These are phyloP conservation scores for Babesia ovis DNA, from an alignment of 169 alveolate genomes.

Conservation along the genomic window DNA sequence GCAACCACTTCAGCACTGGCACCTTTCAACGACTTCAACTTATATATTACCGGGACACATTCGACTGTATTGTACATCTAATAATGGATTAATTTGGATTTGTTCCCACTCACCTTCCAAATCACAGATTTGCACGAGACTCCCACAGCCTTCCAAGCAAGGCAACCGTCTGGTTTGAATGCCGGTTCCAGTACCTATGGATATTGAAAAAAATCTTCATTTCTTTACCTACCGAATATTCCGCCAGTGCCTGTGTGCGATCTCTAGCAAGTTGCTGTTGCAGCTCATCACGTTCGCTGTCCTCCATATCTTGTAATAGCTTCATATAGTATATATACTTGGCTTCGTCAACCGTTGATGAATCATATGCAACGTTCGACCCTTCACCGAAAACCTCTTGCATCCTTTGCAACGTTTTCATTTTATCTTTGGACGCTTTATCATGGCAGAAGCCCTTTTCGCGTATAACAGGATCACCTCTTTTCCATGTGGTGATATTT, in stretches of 20 bases:
- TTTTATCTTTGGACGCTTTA: constrained; percentile 41
- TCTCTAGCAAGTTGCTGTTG: constrained; percentile 58
- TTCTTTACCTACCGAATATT: constrained; percentile 47
- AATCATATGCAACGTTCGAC: constrained; percentile 4
- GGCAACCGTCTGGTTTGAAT: constrained; percentile 53
- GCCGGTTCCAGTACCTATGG: constrained; percentile 53
- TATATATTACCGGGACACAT: constrained; percentile 53
- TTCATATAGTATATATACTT: constrained; percentile 61
- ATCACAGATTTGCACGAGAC: constrained; percentile 54
- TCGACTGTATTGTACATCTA: constrained; percentile 60
- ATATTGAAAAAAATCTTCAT: neutral
- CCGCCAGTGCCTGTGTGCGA: constrained; percentile 60
- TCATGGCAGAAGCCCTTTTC: constrained; percentile 67
- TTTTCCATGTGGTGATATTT: constrained; percentile 52
- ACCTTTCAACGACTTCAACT: constrained; percentile 22
- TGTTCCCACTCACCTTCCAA: constrained; percentile 43
- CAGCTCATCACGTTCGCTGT: constrained; percentile 46
- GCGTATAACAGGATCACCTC: constrained; percentile 57
- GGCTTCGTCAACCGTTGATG: constrained; percentile 50
- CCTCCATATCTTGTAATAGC: constrained; percentile 50
- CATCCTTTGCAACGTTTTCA: constrained; percentile 56
- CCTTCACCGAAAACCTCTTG: constrained; percentile 54
- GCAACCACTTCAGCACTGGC: neutral
- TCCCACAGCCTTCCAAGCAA: constrained; percentile 58
- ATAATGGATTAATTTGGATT: neutral